These are phyloP conservation scores for Fraxinus quadrangulata DNA, from an alignment of 257 asterid genomes.

Conservation along the genomic window DNA sequence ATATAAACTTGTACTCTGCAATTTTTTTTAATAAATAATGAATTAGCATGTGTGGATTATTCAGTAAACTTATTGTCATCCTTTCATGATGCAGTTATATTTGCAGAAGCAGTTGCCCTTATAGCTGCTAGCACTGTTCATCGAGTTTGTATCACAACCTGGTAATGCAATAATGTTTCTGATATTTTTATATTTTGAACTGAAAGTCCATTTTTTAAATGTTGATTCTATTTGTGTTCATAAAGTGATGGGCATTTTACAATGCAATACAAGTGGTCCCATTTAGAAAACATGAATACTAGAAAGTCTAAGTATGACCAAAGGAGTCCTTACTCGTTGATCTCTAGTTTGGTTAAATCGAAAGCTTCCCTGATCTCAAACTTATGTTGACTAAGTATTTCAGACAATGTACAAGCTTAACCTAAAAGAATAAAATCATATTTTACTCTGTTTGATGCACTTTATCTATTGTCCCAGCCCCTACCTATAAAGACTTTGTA, in stretches of 20 bases:
- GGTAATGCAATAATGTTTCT: conserved; percentile 47
- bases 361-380: not conserved
- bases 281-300: not conserved
- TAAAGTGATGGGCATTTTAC: not conserved
- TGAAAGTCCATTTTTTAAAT: not conserved
- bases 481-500: not conserved
- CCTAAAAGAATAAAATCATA: not conserved
- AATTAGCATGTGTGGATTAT: not conserved
- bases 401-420: not conserved
- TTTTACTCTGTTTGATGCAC: not conserved
- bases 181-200: not conserved
- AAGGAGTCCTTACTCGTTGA: not conserved
- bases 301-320: not conserved
- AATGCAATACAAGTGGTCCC: not conserved
- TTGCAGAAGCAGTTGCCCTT: conserved; percentile 81
- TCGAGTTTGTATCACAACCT: conserved; percentile 96
- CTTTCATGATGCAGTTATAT: conserved; percentile 59
- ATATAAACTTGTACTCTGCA: not conserved
- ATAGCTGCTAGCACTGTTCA: conserved; percentile 93
- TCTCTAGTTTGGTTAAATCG: not conserved
- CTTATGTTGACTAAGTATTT: not conserved
- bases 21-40: not conserved
- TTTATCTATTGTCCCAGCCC: not conserved
- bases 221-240: not conserved
- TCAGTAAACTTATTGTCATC: not conserved